Percentiles rank a stretch among this genome's conserved stretches.
Conservation (phyloP, 1,139 yeast genomes). For the Geotrichum aggregatum region DNA sequence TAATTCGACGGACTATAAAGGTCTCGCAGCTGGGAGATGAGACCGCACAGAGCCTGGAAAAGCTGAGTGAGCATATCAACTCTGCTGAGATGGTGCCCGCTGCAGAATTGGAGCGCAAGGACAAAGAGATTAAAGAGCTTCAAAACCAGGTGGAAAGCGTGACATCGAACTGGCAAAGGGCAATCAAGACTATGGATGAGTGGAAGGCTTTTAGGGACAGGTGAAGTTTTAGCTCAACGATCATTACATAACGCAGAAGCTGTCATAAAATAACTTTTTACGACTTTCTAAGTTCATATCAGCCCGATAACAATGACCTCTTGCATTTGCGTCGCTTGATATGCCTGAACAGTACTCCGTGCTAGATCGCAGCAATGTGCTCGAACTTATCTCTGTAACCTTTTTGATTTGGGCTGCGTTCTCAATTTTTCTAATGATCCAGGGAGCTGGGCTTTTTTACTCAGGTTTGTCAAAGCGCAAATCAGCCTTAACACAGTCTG, state of each 20-base stretch:
- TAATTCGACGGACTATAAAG: conserved; percentile 22
- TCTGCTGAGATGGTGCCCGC: conserved; percentile 30
- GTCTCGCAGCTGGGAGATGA: conserved; percentile 26
- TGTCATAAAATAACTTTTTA: no score
- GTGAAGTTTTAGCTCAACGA: neutral
- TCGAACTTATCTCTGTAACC: conserved; percentile 14
- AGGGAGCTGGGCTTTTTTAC: conserved; percentile 47
- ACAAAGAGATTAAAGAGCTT: conserved; percentile 25
- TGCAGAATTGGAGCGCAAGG: conserved; percentile 27
- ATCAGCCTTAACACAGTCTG: conserved; percentile 53
- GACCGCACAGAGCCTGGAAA: conserved; percentile 24
- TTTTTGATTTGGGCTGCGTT: conserved; percentile 18
- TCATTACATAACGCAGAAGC: no score
- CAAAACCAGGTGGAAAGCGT: conserved; percentile 29
- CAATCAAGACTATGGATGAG: conserved; percentile 34
- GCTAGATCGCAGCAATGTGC: neutral
- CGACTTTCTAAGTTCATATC: no score
- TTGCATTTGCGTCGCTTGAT: no score
- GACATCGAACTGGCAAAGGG: conserved; percentile 33
- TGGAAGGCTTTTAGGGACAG: conserved; percentile 26
- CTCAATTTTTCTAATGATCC: conserved; percentile 18
- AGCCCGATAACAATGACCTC: no score
- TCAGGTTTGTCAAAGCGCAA: conserved; percentile 57
- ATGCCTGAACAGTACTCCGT: no score
- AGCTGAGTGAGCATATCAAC: conserved; percentile 24